Evolutionary conservation across 2,329 filamentous ascomycete genomes (phyloP), one percentile per base, ranked within the genome.

Genomic region (Aotearoamyces nothofagi): DNA sequence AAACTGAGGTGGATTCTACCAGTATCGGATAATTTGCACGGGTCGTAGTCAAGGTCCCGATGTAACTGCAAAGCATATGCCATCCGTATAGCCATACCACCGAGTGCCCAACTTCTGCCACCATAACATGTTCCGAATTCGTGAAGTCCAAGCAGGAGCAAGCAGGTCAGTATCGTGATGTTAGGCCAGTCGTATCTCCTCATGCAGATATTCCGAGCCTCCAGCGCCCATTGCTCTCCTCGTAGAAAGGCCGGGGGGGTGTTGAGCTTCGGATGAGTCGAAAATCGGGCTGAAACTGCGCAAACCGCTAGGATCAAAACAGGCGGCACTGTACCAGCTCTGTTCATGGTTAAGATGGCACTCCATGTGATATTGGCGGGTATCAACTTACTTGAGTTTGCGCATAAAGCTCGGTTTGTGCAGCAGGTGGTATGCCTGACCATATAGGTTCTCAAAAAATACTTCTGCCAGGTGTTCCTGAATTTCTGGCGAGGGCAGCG

Each of bases 401-500:
- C 86, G 70, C 79, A 96, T 93, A 50, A 92, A 96, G 50, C 86
- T 96, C 20, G 90, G 87, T 50, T 94, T 96, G 55, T 98, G 90
- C 7, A 98, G 68, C 12, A 98, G 60, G 39, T 92, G 80, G 50
- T 96, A 98, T 17, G 83, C 81, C 49, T 96, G 90, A 6, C 90
- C 90, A 47, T 98, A 96, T 1, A 96, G 69, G 44, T 79, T 86
- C 46, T 96, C 87, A 46, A 96, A 98, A 49, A 92, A 98, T 1
- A 94, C 74, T 45, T 96, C 86, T 11, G 86, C 77, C 5, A 98
- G 63, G 53, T 96, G 87, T 47, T 93, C 80, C 49, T 96, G 90
- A 9, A 94, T 70, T 22, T 94, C 86, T 48, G 78, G 76, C 0
- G 81, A 63, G 1, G 90, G 90, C 9, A 98, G 55, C 32, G 77